Conservation (phyloP, 1,284 basidiomycete genomes). For the Anthracocystis setariae region DNA sequence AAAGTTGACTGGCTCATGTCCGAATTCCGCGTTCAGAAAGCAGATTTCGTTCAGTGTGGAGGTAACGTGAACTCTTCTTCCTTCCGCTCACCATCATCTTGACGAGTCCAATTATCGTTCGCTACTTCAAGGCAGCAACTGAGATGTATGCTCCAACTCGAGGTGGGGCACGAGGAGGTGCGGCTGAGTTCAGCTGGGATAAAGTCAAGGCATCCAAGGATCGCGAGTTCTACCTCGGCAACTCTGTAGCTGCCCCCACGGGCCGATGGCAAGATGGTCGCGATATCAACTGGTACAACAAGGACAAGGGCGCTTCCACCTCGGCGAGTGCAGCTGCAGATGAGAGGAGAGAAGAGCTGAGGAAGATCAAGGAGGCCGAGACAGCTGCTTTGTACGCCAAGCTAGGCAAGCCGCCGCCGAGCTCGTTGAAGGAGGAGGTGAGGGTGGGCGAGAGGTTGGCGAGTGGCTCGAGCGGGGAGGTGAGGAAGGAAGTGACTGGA, state of each 20-base stretch:
- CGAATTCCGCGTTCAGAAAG: constrained; percentile 14
- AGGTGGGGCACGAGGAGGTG: constrained; percentile 63
- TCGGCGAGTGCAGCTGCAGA: constrained; percentile 26
- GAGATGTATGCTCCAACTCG: constrained; percentile 32
- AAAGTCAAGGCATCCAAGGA: constrained; percentile 61
- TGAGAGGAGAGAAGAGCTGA: constrained; percentile 52
- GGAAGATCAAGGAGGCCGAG: constrained; percentile 60
- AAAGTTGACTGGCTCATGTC: constrained; percentile 2
- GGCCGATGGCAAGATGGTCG: constrained; percentile 65
- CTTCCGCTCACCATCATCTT: background rate
- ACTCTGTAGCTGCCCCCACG: constrained; percentile 63
- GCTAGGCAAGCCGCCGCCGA: constrained; percentile 38
- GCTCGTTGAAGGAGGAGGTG: background rate
- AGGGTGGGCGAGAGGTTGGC: constrained; percentile 39
- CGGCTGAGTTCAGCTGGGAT: constrained; percentile 65
- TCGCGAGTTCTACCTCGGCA: constrained; percentile 66
- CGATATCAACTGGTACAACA: constrained; percentile 67
- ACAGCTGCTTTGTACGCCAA: constrained; percentile 56
- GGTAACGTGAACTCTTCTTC: background rate
- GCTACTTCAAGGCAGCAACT: background rate
- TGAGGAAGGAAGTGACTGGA: constrained; percentile 35
- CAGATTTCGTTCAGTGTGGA: constrained; percentile 23
- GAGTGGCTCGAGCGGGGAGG: constrained; percentile 16
- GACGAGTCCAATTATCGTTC: background rate
- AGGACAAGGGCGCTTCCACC: constrained; percentile 28